Evolutionary conservation across 1,284 basidiomycete genomes (phyloP), one percentile per base, ranked within the genome.

Genomic region (Rhizoctonia solani): DNA sequence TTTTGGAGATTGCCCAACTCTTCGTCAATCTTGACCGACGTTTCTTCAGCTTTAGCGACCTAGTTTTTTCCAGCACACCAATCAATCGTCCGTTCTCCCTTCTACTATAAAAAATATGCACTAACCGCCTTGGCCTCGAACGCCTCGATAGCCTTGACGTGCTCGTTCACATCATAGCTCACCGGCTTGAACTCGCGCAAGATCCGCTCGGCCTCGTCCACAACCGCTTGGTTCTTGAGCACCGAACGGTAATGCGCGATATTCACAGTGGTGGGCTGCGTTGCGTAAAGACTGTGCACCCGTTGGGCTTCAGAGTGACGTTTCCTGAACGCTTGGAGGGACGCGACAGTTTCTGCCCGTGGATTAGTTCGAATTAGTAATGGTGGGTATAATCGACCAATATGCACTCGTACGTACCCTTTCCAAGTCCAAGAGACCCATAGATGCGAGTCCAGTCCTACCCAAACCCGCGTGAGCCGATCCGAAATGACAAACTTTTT

Each of bases 41-140:
- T 95, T 79, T 92, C 92, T 81, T 95, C 85, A 71, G 97, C 97
- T 75, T 92, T 93, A 70, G 86, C 86, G 71, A 98, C 86, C 95
- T 98, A n/a, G n/a, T n/a, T n/a, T n/a, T n/a, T n/a, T n/a, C n/a
- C n/a, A n/a, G 73, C 4, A 11, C 66, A 21, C 25, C 32, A 58
- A 13, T 23, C 16, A 19, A 63, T n/a, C 2, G 16, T 14, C 14
- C 16, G 23, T 11, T 8, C 8, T 13, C 11, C 8, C 19, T 8
- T 34, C 21, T 16, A 34, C 16, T 9, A 49, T 11, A 23, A 21
- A 32, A 30, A n/a, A 16, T 19, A 19, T n/a, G 16, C 21, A 86
- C 93, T 76, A 74, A 98, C 95, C 72, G 97, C 97, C 82, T 96
- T 98, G 73, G 86, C 83, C 85, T 99, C 94, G 78, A 99, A 99